Base-by-base conservation (phyloP, 805 yeast species). In the Candida xiaguanensis region DNA sequence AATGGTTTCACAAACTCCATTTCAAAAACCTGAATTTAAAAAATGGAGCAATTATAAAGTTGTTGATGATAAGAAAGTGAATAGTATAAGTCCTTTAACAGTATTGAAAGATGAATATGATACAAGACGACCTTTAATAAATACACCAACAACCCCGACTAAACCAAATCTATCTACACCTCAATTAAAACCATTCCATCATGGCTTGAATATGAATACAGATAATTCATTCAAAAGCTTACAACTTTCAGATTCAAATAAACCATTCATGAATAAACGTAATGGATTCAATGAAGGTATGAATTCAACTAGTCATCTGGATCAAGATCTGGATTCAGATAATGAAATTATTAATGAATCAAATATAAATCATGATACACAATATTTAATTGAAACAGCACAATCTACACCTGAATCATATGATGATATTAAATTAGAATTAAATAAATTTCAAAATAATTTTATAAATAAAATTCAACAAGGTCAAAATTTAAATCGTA, bases 381-480 rank as follows among this genome's bases (percentile, higher is more conserved):
- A 42, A 27, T 36, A 40, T 29, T 12, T 29, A 16, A 17, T 41
- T 9, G 44, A 41, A 20, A 38, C 26, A 28, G 34, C 25, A 2
- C 33, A 19, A 23, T 6, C 26, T 9, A 19, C 12, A 3, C n/a
- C 16, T 5, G 29, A 19, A 13, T 46, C 51, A 23, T 34, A 49
- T 12, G 38, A 45, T 22, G 47, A 47, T 4, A 52, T 56, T 4
- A 42, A 56, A 29, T 37, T 45, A 19, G 67, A 61, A 38, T 56
- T 63, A 32, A 50, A 53, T 27, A 58, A 50, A 9, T 63, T 63
- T 33, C 68, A 63, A 39, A 51, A 38, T 27, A 52, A 50, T n/a
- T 60, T 63, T 45, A 58, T 61, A 3, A 47, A 52, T 22, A 58
- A 55, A 38, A 48, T 43, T 36, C 31, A 40, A 14, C 20, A 40